Evolutionary conservation across 148 eudicot species (phyloP), one percentile per base, ranked within the genome.

Genomic region (Oxyria digyna): DNA sequence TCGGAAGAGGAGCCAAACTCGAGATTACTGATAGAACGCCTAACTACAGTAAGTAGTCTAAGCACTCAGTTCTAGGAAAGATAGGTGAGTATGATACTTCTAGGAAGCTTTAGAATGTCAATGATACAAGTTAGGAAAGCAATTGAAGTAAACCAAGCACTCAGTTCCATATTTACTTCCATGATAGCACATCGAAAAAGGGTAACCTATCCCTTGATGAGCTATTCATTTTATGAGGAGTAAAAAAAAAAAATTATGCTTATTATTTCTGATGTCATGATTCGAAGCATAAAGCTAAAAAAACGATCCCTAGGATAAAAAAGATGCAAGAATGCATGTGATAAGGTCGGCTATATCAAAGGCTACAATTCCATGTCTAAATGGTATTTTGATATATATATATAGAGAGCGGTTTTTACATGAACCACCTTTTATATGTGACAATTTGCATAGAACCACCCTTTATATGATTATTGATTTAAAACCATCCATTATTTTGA

Each of bases 381-480:
- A 59, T 59, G 65, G 65, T 59, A 59, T 59, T 18, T 59, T 59
- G 65, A 9, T 27, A 12, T 59, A n/a, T n/a, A n/a, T n/a, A n/a
- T n/a, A n/a, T n/a, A n/a, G n/a, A n/a, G n/a, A n/a, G n/a, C n/a
- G n/a, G n/a, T n/a, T n/a, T n/a, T n/a, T n/a, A n/a, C n/a, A n/a
- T n/a, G n/a, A n/a, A n/a, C n/a, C n/a, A n/a, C n/a, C n/a, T n/a
- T n/a, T n/a, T n/a, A n/a, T n/a, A n/a, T n/a, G n/a, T n/a, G n/a
- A n/a, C n/a, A n/a, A n/a, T n/a, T n/a, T n/a, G n/a, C n/a, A n/a
- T n/a, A n/a, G n/a, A n/a, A n/a, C n/a, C n/a, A n/a, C n/a, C n/a
- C n/a, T n/a, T n/a, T n/a, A n/a, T n/a, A n/a, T n/a, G n/a, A n/a
- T n/a, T n/a, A n/a, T n/a, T n/a, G n/a, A n/a, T n/a, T n/a, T n/a